These are phyloP conservation scores for Penicillium palitans DNA, from an alignment of 2,329 filamentous ascomycete species.

Conservation along the genomic window DNA sequence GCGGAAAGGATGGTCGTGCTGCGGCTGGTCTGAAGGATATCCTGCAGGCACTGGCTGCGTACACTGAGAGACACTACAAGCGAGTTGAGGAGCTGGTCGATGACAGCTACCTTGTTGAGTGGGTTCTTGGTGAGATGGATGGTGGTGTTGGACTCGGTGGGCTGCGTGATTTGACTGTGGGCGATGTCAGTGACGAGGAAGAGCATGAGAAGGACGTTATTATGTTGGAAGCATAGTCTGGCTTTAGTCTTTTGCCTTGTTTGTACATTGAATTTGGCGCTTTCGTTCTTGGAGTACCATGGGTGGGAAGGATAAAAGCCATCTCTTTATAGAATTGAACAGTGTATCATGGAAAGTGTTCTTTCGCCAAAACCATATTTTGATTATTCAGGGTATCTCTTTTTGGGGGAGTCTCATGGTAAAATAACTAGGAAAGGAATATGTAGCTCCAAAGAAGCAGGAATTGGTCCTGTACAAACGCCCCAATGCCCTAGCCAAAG, in stretches of 20 bases:
- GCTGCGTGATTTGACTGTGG: slow-evolving; percentile 25
- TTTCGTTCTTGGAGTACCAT: slow-evolving; percentile 25
- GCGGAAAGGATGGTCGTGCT: slow-evolving; percentile 39
- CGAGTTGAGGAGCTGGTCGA: slow-evolving; percentile 86
- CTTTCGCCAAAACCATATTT: slow-evolving; percentile 1
- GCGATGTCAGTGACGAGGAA: slow-evolving; percentile 22
- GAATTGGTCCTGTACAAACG: slow-evolving; percentile 9
- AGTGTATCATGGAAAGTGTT: slow-evolving; percentile 6
- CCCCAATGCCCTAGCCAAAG: neutral
- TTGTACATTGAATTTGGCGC: slow-evolving; percentile 29
- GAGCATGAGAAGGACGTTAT: slow-evolving; percentile 42
- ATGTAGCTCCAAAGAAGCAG: slow-evolving; percentile 1
- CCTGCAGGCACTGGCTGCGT: slow-evolving; percentile 79
- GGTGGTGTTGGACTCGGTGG: slow-evolving; percentile 54
- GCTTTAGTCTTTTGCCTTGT: slow-evolving; percentile 14
- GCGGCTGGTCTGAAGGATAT: slow-evolving; percentile 74
- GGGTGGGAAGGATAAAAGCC: slow-evolving; percentile 27
- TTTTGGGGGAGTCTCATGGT: slow-evolving; percentile 6
- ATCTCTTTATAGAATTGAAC: slow-evolving; percentile 28
- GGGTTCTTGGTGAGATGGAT: slow-evolving; percentile 92
- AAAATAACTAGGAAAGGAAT: neutral
- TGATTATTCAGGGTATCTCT: slow-evolving; percentile 22
- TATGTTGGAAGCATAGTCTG: slow-evolving; percentile 39
- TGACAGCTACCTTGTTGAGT: slow-evolving; percentile 92
- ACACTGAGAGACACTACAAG: slow-evolving; percentile 91